Conservation (phyloP, 176 grass and related monocot species). For the Oryza coarctata region DNA sequence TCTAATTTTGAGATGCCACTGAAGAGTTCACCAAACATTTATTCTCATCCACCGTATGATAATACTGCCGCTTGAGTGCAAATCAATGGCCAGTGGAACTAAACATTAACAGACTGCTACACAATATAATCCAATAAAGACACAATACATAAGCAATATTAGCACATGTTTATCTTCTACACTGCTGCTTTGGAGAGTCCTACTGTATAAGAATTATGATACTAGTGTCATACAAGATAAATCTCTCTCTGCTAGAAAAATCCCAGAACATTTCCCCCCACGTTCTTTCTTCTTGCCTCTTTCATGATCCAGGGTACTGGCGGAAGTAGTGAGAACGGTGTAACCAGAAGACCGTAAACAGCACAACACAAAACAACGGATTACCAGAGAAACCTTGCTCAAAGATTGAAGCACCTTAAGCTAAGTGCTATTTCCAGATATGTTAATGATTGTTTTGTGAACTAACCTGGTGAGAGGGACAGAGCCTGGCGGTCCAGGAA, state of each 20-base stretch:
- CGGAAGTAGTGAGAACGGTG: neutral
- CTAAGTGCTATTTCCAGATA: neutral
- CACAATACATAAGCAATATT: too few species aligned
- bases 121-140: too few species aligned
- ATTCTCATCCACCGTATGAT: too few species aligned
- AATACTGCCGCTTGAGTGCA: neutral
- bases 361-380: neutral
- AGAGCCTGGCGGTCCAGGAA: slow-evolving; percentile 29
- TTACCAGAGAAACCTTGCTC: neutral
- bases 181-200: neutral
- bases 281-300: slow-evolving; percentile 32
- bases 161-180: too few species aligned
- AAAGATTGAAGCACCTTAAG: neutral
- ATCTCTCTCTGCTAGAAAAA: slow-evolving; percentile 18
- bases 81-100: neutral
- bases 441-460: neutral
- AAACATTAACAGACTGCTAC: too few species aligned
- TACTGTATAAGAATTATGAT: neutral
- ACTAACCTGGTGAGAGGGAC: slow-evolving; percentile 21
- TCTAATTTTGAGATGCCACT: neutral
- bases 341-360: slow-evolving; percentile 31
- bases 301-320: slow-evolving; percentile 23
- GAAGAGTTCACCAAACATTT: too few species aligned
- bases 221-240: neutral
- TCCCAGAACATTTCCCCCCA: slow-evolving; percentile 6